phyloP scores from a whole-genome alignment of 208 protist genomes.

The Phytomonas sp. region DNA sequence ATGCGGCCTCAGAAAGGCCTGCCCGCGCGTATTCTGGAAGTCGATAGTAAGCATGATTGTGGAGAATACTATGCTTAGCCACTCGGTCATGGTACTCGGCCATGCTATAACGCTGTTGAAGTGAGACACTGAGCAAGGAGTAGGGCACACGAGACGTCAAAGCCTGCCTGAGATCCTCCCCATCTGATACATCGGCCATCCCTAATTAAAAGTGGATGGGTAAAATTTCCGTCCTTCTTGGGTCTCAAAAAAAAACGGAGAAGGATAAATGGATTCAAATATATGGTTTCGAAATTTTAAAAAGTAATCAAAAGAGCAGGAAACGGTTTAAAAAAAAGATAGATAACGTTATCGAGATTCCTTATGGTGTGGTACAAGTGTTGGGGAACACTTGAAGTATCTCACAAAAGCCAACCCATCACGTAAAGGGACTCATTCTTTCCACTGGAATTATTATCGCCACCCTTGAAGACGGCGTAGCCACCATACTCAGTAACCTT shows the following conservation, averaged over 20 bases:
- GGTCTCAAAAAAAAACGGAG: slow-evolving; percentile 9
- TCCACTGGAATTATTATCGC: neutral
- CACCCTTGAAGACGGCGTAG: neutral
- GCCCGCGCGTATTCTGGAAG: slow-evolving; percentile 51
- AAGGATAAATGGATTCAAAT: slow-evolving; percentile 1
- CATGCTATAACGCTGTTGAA: slow-evolving; percentile 54
- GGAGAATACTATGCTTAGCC: slow-evolving; percentile 37
- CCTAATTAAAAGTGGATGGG: neutral
- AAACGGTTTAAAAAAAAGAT: neutral
- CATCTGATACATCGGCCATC: slow-evolving; percentile 20
- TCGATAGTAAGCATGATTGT: slow-evolving; percentile 48
- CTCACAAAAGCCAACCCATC: neutral
- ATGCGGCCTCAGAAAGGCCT: slow-evolving; percentile 42
- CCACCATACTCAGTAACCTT: neutral
- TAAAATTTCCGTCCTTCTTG: neutral
- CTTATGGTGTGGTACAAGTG: neutral
- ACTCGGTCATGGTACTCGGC: slow-evolving; percentile 36
- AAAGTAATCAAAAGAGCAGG: neutral
- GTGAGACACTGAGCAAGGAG: slow-evolving; percentile 29
- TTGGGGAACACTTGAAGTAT: neutral
- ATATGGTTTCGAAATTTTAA: neutral
- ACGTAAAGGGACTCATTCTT: neutral
- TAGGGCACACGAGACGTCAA: slow-evolving; percentile 48
- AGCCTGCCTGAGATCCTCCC: slow-evolving; percentile 49
- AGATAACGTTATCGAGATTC: neutral